These are phyloP conservation scores for Paramarasmius palmivorus DNA, from an alignment of 1,284 basidiomycete species.

Conservation along the genomic window DNA sequence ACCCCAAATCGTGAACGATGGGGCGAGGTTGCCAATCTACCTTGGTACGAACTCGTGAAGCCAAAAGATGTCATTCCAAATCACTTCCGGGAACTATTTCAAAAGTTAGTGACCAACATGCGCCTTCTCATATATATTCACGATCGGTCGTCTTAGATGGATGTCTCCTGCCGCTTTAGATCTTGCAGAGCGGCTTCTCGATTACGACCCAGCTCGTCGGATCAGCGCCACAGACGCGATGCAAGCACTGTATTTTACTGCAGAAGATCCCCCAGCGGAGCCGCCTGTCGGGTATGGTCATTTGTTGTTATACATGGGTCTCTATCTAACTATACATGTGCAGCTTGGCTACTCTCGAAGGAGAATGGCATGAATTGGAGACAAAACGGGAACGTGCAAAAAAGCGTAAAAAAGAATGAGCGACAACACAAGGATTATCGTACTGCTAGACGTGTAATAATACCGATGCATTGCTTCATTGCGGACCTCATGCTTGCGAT, in stretches of 20 bases:
- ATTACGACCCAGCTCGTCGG: slow-evolving; percentile 83
- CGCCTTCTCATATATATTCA: too few relatives aligned
- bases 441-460: slow-evolving; percentile 24
- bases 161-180: slow-evolving; percentile 82
- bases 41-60: slow-evolving; percentile 99
- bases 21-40: slow-evolving; percentile 81
- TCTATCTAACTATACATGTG: slow-evolving; percentile 19
- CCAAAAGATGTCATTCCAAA: slow-evolving; percentile 75
- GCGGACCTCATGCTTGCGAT: slow-evolving; percentile 21
- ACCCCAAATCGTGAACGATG: slow-evolving; percentile 85
- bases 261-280: slow-evolving; percentile 74
- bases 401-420: slow-evolving; percentile 57
- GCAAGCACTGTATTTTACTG: slow-evolving; percentile 78
- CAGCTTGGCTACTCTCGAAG: slow-evolving; percentile 76
- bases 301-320: slow-evolving; percentile 4
- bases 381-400: slow-evolving; percentile 83
- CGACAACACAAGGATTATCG: slow-evolving; percentile 27
- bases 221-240: slow-evolving; percentile 82
- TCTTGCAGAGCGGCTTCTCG: slow-evolving; percentile 79
- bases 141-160: slow-evolving; percentile 52
- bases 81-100: slow-evolving; percentile 77
- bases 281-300: slow-evolving; percentile 76
- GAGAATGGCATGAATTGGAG: slow-evolving; percentile 95
- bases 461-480: slow-evolving; percentile 21
- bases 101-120: too few relatives aligned